A percentile compares a stretch with the other conserved stretches of the same genome.
phyloP scores from a whole-genome alignment of 768 basidiomycete genomes.

The Gautieria morchelliformis region DNA sequence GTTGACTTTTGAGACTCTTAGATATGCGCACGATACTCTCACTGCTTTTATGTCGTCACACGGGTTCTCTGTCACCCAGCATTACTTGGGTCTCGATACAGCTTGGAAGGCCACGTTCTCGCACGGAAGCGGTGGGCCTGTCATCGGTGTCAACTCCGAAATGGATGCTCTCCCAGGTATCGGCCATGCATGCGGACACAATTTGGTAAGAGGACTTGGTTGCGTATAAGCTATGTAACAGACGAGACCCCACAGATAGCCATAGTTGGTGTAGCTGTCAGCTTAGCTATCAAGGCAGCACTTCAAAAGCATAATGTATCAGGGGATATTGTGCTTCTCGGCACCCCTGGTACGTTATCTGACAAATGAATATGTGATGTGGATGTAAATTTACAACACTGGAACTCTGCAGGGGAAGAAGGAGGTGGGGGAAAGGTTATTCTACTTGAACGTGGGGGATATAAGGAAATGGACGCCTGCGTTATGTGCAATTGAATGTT shows the following conservation, averaged over 20 bases:
- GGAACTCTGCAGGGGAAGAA: constrained; percentile 22
- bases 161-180: constrained; percentile 33
- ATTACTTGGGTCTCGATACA: constrained; percentile 17
- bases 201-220: not conserved
- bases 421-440: constrained; percentile 21
- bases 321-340: constrained; percentile 16
- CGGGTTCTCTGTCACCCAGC: constrained; percentile 16
- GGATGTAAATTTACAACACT: not conserved
- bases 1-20: not conserved
- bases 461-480: constrained; percentile 33
- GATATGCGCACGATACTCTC: constrained; percentile 18
- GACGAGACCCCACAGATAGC: constrained; percentile 10
- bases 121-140: constrained; percentile 13
- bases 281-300: constrained; percentile 13
- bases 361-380: not conserved
- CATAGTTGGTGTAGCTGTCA: constrained; percentile 16
- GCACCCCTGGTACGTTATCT: constrained; percentile 13
- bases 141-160: constrained; percentile 18
- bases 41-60: constrained; percentile 16
- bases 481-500: constrained; percentile 40
- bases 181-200: constrained; percentile 14
- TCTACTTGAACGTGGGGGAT: constrained; percentile 20
- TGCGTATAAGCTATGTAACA: constrained; percentile 11
- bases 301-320: constrained; percentile 14
- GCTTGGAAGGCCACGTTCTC: constrained; percentile 17